A percentile compares a stretch with the other conserved stretches of the same genome.
Conservation (phyloP, 345 rosid species). For the Syzygium aqueum region DNA sequence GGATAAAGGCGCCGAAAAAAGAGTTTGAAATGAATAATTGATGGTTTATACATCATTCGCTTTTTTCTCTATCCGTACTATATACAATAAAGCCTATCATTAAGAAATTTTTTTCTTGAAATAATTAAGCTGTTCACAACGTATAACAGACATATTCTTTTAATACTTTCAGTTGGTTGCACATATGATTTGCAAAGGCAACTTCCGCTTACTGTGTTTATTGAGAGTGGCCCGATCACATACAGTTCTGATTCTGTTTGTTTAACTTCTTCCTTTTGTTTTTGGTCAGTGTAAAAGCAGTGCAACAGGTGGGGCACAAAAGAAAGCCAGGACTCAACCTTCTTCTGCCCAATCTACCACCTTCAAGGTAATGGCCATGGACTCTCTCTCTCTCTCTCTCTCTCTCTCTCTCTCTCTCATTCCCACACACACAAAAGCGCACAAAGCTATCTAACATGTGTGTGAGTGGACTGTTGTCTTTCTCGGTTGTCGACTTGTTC, state of each 20-base stretch:
- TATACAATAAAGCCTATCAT: not conserved
- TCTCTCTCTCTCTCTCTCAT: conserved; percentile 14
- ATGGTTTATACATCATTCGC: not conserved
- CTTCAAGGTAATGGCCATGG: conserved; percentile 48
- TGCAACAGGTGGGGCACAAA: conserved; percentile 57
- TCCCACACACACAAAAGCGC: conserved; percentile 30
- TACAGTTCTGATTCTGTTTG: not conserved
- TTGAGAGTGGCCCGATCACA: not conserved
- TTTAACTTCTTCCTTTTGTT: not conserved
- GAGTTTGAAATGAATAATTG: not conserved
- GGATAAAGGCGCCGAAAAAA: not conserved
- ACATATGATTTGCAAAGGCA: too few relatives aligned
- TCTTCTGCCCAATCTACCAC: conserved; percentile 57
- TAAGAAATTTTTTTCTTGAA: not conserved
- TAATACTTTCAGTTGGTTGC: not conserved
- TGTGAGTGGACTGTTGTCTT: conserved; percentile 37
- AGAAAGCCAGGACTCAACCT: conserved; percentile 91
- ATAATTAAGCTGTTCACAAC: not conserved
- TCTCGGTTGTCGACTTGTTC: conserved; percentile 64
- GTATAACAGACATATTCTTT: not conserved
- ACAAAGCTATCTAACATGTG: conserved; percentile 22
- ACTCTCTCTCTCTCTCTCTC: conserved; percentile 5
- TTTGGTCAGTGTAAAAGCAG: conserved; percentile 61
- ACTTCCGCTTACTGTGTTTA: not conserved
- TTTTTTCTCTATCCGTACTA: not conserved